Evolutionary conservation across 306 rosid species (phyloP), one percentile per base, ranked within the genome.

Genomic region (Lathyrus sativus): DNA sequence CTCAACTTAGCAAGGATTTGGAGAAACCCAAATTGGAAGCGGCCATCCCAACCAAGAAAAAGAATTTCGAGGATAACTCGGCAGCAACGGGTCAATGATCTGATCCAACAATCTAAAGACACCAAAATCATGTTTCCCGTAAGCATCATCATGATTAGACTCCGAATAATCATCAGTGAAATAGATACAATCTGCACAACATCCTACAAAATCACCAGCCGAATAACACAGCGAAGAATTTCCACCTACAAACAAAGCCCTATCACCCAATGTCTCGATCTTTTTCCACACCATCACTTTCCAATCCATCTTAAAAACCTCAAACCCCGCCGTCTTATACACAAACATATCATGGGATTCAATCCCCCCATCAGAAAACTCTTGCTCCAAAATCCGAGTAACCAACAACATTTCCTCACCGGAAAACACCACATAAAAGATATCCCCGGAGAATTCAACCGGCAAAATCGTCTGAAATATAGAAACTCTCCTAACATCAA

Each of bases 11-110:
- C 82, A 82, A 0, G 95, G 92, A 78, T 79, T 86, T 0, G 95
- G 97, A 0, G 88, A 65, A 60, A 90, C 67, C 96, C 96, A 90
- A 28, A 90, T 67, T 0, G 95, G 95, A 4, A 85, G 81, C 4
- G 79, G 85, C 74, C 82, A 78, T 39, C 76, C 80, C 0, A 73
- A 70, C 12, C 44, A 48, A 39, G 79, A 68, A 44, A 45, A 67
- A 0, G 80, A 77, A 72, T 79, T 75, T 39, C 76, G 66, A 24
- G 74, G 74, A 69, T 79, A 84, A 59, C 78, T 78, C 1, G 89
- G 87, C 53, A 87, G 72, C 48, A 87, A 72, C 2, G 78, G 75
- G 19, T 88, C 85, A 37, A 90, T 70, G 9, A 59, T 76, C 39
- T 67, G 50, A 53, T 86, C 86, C 11, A 65, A 11, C 10, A 90